Base-by-base conservation (phyloP, 2,329 filamentous ascomycete genomes). In the Fusarium sp. region DNA sequence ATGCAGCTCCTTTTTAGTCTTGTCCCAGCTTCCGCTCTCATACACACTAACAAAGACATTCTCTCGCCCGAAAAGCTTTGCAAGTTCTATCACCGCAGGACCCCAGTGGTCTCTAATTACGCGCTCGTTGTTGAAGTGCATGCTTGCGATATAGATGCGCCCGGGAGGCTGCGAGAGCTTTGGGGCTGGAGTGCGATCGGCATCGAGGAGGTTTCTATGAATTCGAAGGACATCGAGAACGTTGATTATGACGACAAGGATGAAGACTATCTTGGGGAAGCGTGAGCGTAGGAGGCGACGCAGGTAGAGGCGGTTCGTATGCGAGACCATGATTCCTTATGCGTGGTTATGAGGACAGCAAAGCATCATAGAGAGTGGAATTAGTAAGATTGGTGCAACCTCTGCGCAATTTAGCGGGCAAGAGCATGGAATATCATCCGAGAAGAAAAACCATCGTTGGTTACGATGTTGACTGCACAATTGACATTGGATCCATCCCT, bases 21-120 rank as follows among this genome's bases (percentile, higher is more conserved):
- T 85, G 78, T 94, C 92, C 83, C 88, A 90, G 78, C 90, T 92
- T 9, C 92, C 92, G 75, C 89, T 92, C 80, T 94, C 92, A 66
- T 89, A 87, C 35, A 94, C 86, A 67, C 88, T 90, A 44, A 94
- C 86, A 77, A 88, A 94, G 4, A 94, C 88, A 77, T 93, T 93
- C 6, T 89, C 84, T 0, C 86, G 81, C 0, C 92, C 92, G 8
- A 93, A 82, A 10, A 84, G 82, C 50, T 86, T 82, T 9, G 88
- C 85, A 25, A 94, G 82, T 5, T 87, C 83, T 11, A 92, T 66
- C 6, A 94, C 83, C 1, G 89, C 90, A 10, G 85, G 81, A 70
- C 86, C 90, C 92, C 92, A 94, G 74, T 91, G 86, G 9, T 83
- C 83, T 12, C 88, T 85, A 5, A 94, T 84, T 30, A 93, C 83